Conservation (phyloP, 129 eudicot species). For the Helichrysum umbraculigerum region DNA sequence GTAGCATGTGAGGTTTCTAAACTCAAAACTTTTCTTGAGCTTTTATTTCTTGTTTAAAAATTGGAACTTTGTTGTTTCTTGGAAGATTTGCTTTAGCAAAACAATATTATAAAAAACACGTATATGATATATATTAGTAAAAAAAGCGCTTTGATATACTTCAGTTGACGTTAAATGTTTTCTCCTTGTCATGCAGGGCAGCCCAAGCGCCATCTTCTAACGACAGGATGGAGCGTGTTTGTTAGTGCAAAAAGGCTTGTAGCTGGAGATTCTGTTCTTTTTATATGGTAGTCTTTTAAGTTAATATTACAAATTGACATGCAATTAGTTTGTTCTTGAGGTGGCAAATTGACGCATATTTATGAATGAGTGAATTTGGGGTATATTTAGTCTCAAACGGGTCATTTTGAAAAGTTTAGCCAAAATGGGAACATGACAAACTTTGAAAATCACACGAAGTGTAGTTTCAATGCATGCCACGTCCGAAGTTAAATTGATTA, state of each 20-base stretch:
- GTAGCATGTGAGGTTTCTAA: background rate
- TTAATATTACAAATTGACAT: background rate
- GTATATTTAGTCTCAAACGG: too few species aligned
- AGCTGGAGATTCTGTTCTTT: slow-evolving; percentile 96
- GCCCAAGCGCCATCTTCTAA: slow-evolving; percentile 96
- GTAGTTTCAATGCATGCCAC: too few species aligned
- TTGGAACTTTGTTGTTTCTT: background rate
- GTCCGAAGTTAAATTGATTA: too few species aligned
- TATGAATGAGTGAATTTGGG: too few species aligned
- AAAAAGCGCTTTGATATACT: background rate
- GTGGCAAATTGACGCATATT: background rate
- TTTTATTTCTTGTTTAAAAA: background rate
- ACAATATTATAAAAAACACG: background rate
- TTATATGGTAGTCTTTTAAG: slow-evolving; percentile 68
- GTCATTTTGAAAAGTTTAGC: too few species aligned
- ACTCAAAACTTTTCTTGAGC: background rate
- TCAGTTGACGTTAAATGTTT: slow-evolving; percentile 8
- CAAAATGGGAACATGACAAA: too few species aligned
- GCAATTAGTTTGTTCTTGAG: background rate
- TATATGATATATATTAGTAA: background rate
- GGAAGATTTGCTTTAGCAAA: slow-evolving; percentile 1
- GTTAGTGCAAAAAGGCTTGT: slow-evolving; percentile 98
- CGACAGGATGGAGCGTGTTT: slow-evolving; percentile 99
- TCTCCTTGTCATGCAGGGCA: slow-evolving; percentile 63
- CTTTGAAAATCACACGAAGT: too few species aligned